These are phyloP conservation scores for Pseudovirgaria hyperparasitica DNA, from an alignment of 2,329 filamentous ascomycete species.

Conservation along the genomic window DNA sequence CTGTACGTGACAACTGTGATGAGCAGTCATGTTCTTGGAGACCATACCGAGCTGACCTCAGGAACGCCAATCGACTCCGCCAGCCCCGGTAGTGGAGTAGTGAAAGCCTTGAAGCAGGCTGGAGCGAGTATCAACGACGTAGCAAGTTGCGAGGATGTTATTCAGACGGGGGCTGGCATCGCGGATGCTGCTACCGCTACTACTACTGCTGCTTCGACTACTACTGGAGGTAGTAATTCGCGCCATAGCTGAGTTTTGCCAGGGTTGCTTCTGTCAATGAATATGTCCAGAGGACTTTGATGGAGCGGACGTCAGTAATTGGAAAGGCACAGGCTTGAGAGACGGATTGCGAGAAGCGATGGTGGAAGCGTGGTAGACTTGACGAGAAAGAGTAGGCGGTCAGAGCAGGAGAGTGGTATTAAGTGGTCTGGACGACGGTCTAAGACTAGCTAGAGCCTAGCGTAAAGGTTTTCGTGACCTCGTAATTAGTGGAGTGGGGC, in stretches of 20 bases:
- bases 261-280: conserved; percentile 33
- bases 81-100: conserved; percentile 87
- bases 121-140: conserved; percentile 60
- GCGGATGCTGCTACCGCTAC: conserved; percentile 30
- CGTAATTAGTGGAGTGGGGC: too few relatives aligned
- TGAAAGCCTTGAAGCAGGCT: conserved; percentile 71
- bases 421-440: too few relatives aligned
- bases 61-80: conserved; percentile 40
- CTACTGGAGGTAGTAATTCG: conserved; percentile 53
- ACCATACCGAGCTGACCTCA: conserved; percentile 29
- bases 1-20: background rate
- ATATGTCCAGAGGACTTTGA: too few relatives aligned
- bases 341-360: too few relatives aligned
- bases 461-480: too few relatives aligned
- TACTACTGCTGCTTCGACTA: conserved; percentile 63
- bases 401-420: too few relatives aligned
- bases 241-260: conserved; percentile 49
- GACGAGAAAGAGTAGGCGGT: too few relatives aligned
- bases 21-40: background rate
- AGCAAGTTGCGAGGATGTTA: conserved; percentile 84
- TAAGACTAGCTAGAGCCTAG: too few relatives aligned
- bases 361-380: too few relatives aligned
- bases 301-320: too few relatives aligned
- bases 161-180: conserved; percentile 51
- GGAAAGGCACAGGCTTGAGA: too few relatives aligned